Evolutionary conservation across 108 stramenopile species (phyloP).

Genomic region (Poteriospumella lacustris): DNA sequence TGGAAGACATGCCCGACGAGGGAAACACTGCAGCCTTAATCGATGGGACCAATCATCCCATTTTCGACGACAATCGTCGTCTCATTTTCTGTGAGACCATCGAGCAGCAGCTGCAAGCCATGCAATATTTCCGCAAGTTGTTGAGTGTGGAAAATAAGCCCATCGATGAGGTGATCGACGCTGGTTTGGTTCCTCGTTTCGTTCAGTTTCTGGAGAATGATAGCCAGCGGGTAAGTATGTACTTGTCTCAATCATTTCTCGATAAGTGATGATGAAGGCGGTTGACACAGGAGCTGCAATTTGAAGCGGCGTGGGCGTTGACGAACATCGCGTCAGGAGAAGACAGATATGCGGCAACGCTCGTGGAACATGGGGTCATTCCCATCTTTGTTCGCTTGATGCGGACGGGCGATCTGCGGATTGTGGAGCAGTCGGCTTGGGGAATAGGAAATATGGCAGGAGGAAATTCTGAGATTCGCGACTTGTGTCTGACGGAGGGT

Average conservation of each 20-base stretch:
- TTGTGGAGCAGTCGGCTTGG: conserved; percentile 98
- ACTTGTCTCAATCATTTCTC: background rate
- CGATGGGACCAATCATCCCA: too few species aligned
- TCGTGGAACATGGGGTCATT: conserved; percentile 90
- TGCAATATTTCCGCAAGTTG: too few species aligned
- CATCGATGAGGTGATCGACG: conserved; percentile 92
- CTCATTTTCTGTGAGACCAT: too few species aligned
- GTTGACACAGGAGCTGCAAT: conserved; percentile 93
- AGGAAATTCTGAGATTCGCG: conserved; percentile 85
- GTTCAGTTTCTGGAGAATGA: conserved; percentile 84
- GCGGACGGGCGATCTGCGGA: too few species aligned
- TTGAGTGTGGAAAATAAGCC: conserved; percentile 94
- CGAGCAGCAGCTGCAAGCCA: too few species aligned
- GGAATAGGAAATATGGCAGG: conserved; percentile 97
- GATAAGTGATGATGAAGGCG: too few species aligned
- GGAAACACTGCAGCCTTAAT: too few species aligned
- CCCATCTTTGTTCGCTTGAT: conserved; percentile 87
- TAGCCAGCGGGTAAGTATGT: too few species aligned
- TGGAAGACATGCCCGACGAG: too few species aligned
- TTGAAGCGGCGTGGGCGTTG: conserved; percentile 97
- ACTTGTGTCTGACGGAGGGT: conserved; percentile 72
- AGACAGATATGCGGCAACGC: conserved; percentile 86
- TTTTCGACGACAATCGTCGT: too few species aligned
- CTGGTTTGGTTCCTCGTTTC: conserved; percentile 88
- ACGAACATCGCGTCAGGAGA: conserved; percentile 97